Base-by-base conservation (phyloP, 2,329 filamentous ascomycete genomes). In the Ascocoryne sarcoides region DNA sequence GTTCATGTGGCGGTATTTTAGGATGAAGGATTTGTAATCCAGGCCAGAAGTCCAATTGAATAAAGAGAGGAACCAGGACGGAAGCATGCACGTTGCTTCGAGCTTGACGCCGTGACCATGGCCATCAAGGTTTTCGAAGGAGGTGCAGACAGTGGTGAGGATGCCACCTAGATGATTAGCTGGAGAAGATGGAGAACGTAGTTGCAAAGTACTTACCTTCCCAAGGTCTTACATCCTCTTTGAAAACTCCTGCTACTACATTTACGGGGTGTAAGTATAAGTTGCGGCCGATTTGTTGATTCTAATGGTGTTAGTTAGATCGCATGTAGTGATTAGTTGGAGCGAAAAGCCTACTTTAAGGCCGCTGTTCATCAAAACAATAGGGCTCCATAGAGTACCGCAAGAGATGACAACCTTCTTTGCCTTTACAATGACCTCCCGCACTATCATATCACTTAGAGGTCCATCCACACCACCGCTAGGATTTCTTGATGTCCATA, bases 101-200 rank as follows among this genome's bases (percentile, higher is more conserved):
- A 95, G 67, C 60, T 93, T 94, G 36, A 73, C 71, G 29, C 90
- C 90, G 53, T 95, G 86, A 42, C 87, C 86, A 31, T 79, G 69
- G 4, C 76, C 75, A 58, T 95, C 87, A 0, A 89, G 69, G 51
- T 95, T 82, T 49, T 93, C 84, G 51, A 89, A 86, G 39, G 84
- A 78, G 32, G 71, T 76, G 48, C 85, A 81, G 14, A 89, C 79
- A 3, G 77, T 75, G 0, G 89, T 95, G 43, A 95, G 75, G 51
- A 89, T 89, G 2, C 79, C 73, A 12, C 68, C 70, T 60, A 17
- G 16, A 40, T 23, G n/a, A 2, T 10, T 40, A 36, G 35, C 20
- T 33, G 2, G 18, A 19, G 10, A 30, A 20, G n/a, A 17, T 17
- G 16, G 20, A 4, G 8, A 7, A 10, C n/a, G n/a, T n/a, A n/a